Percentiles rank a stretch among this genome's conserved stretches.
These are phyloP conservation scores for Beauveria caledonica DNA, from an alignment of 2,329 filamentous ascomycete species.

Conservation along the genomic window DNA sequence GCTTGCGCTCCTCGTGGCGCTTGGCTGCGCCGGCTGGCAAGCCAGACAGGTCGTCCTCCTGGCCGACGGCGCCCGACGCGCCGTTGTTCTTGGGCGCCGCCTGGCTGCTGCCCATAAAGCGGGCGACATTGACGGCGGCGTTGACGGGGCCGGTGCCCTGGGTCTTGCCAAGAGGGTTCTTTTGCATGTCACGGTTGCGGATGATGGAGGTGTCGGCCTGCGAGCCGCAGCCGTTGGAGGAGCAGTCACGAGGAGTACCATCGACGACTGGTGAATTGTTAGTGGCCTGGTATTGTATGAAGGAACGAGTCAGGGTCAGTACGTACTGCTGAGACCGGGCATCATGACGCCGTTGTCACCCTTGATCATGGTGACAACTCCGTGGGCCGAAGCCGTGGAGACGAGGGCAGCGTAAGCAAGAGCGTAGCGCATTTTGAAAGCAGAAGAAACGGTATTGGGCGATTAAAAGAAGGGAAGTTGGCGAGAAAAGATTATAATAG, in stretches of 20 bases:
- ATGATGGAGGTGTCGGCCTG: constrained; percentile 65
- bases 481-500: constrained; percentile 1
- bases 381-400: constrained; percentile 47
- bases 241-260: constrained; percentile 60
- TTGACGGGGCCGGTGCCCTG: constrained; percentile 51
- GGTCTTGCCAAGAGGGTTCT: constrained; percentile 55
- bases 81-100: constrained; percentile 31
- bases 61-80: constrained; percentile 30
- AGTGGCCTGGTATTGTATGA: not conserved
- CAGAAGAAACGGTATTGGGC: not conserved
- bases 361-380: constrained; percentile 45
- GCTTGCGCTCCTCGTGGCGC: constrained; percentile 18
- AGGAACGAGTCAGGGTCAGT: too few species aligned
- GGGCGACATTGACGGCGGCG: constrained; percentile 46
- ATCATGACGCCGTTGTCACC: constrained; percentile 56
- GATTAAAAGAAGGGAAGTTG: not conserved
- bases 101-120: constrained; percentile 46
- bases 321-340: constrained; percentile 42
- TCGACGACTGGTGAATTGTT: constrained; percentile 39
- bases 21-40: constrained; percentile 16
- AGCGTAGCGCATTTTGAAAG: constrained; percentile 24
- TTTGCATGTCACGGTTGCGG: constrained; percentile 49
- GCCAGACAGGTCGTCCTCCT: constrained; percentile 34
- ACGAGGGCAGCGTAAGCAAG: constrained; percentile 26
- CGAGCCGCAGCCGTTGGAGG: constrained; percentile 52